Percentiles rank a stretch among this genome's conserved stretches.
phyloP scores from a whole-genome alignment of 192 early-diverging fungal species.

The Diversispora eburnea region DNA sequence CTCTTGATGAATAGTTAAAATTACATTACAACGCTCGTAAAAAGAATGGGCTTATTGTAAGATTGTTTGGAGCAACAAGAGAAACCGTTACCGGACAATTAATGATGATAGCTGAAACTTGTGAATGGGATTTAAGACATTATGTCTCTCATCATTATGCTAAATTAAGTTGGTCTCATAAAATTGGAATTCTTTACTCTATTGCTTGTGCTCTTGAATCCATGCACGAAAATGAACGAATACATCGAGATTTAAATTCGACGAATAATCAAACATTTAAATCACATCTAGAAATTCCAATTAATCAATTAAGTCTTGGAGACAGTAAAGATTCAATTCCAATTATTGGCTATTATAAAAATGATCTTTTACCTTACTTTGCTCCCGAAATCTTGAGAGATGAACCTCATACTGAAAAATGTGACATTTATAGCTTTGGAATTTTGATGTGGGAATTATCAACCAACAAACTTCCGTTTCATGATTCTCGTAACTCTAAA shows the following conservation, averaged over 20 bases:
- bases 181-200: conserved; percentile 16
- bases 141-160: conserved; percentile 22
- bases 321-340: background rate
- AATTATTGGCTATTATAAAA: no score
- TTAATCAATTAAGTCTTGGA: background rate
- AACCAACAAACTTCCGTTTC: conserved; percentile 34
- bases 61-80: conserved; percentile 24
- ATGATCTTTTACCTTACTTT: conserved; percentile 40
- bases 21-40: background rate
- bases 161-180: conserved; percentile 11
- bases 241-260: background rate
- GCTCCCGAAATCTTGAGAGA: conserved; percentile 39
- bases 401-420: conserved; percentile 30
- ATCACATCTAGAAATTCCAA: background rate
- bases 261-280: conserved; percentile 8
- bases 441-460: conserved; percentile 46
- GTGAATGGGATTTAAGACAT: conserved; percentile 27
- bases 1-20: background rate
- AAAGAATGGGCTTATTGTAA: conserved; percentile 14
- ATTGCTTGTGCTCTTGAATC: conserved; percentile 5
- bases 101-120: conserved; percentile 24
- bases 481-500: background rate
- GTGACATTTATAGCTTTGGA: conserved; percentile 41
- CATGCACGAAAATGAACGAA: background rate
- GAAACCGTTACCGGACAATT: conserved; percentile 7